Conservation (phyloP, 2,329 filamentous ascomycete species). For the Dendrostoma leiphaemia region DNA sequence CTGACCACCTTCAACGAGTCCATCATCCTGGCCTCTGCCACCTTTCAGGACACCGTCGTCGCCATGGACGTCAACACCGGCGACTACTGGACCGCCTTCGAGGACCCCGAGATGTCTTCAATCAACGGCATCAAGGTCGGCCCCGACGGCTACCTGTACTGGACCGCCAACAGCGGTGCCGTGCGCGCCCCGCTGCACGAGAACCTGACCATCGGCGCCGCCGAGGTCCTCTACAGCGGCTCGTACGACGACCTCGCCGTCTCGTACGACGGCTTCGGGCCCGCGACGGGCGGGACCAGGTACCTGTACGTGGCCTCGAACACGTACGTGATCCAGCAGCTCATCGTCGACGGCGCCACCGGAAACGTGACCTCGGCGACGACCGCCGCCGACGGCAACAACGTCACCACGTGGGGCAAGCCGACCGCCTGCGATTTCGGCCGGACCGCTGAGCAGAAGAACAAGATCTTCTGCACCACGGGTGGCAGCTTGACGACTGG, state of each 20-base stretch:
- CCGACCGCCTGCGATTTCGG: conserved; percentile 1
- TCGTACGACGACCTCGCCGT: conserved; percentile 4
- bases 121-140: conserved; percentile 6
- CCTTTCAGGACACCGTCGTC: neutral
- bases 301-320: neutral
- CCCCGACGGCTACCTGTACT: neutral
- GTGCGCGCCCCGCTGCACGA: neutral
- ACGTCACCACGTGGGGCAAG: neutral
- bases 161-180: neutral
- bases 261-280: neutral
- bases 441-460: neutral
- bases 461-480: conserved; percentile 3
- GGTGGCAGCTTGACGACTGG: neutral
- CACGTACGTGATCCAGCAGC: neutral
- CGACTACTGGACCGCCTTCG: neutral
- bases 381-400: neutral
- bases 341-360: neutral
- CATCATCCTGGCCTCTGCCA: conserved; percentile 5
- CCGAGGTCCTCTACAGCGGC: neutral
- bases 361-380: neutral
- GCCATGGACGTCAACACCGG: conserved; percentile 3
- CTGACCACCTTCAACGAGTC: conserved; percentile 3
- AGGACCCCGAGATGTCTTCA: neutral
- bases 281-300: neutral
- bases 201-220: neutral